Evolutionary conservation across 208 protist species (phyloP).

Genomic region (Trypanosoma mega): DNA sequence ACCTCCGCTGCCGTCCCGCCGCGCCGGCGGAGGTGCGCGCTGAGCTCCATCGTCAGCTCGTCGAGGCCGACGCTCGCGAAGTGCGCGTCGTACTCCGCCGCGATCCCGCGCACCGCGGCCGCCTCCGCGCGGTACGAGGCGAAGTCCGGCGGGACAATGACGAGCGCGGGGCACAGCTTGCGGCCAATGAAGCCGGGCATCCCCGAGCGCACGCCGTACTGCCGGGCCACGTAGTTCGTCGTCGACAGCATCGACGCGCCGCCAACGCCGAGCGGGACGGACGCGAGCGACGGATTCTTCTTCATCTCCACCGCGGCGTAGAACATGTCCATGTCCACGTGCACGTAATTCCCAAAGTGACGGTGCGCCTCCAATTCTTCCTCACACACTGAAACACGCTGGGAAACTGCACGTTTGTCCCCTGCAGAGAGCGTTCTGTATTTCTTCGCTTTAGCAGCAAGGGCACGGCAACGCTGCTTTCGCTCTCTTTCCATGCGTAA

Average conservation of each 20-base stretch:
- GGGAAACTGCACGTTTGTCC: constrained; percentile 90
- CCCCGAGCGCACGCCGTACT: constrained; percentile 94
- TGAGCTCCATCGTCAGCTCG: constrained; percentile 90
- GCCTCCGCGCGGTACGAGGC: constrained; percentile 71
- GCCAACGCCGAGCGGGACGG: constrained; percentile 94
- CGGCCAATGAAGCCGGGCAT: constrained; percentile 96
- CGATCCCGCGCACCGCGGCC: constrained; percentile 68
- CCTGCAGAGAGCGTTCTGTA: constrained; percentile 41
- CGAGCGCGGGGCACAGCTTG: constrained; percentile 87
- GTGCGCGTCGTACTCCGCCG: constrained; percentile 82
- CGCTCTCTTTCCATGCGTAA: constrained; percentile 63
- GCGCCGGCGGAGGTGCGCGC: constrained; percentile 55
- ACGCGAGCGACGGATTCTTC: constrained; percentile 87
- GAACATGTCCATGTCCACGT: constrained; percentile 95
- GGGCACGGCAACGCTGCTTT: constrained; percentile 38
- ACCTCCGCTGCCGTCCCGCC: constrained; percentile 61
- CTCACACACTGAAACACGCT: constrained; percentile 76
- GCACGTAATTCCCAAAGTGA: constrained; percentile 73
- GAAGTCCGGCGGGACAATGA: constrained; percentile 86
- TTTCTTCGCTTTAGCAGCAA: constrained; percentile 53
- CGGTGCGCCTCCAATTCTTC: constrained; percentile 63
- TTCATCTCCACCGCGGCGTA: constrained; percentile 72
- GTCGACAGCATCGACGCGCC: constrained; percentile 93
- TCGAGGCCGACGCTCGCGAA: constrained; percentile 79
- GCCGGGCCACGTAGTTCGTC: constrained; percentile 95